Base-by-base conservation (phyloP, 2,329 filamentous ascomycete genomes). In the Ophiognomonia clavigignenti-juglandacearum region DNA sequence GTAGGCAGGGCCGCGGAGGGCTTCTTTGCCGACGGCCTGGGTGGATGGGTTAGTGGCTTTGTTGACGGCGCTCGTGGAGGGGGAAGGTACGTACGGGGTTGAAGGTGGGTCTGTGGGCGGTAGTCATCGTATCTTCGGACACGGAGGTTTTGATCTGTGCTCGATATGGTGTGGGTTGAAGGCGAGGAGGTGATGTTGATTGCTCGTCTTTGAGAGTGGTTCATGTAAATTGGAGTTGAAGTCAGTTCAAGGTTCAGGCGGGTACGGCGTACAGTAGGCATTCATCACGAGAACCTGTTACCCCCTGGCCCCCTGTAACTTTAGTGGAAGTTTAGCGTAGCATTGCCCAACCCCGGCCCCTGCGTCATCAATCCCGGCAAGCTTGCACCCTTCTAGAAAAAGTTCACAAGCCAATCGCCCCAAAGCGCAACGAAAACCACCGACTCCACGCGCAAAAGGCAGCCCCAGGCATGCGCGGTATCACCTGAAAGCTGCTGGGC, bases 1-100 rank as follows among this genome's bases (percentile, higher is more conserved):
- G 73, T 96, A 97, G 58, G 90, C 92, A 41, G 89, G 88, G 39
- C 93, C 93, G 60, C 90, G 86, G 51, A 90, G 85, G 60, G 91
- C 89, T 69, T 98, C 93, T 75, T 96, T 96, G 64, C 93, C 93
- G 64, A 85, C 83, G 35, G 92, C 91, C 86, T 54, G 47, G 52
- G 53, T n/a, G n/a, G 53, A 19, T 34, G 53, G 68, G 66, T 62
- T 20, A 40, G 45, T 14, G 39, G n/a, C n/a, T n/a, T n/a, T 32
- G 22, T 34, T 10, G 11, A 22, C 23, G 26, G n/a, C n/a, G n/a
- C n/a, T 43, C 36, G 27, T 18, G n/a, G 13, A 38, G 26, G n/a
- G 2, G 6, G 19, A 42, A 3, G 23, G 43, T 24, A 55, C 75
- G 55, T 78, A 91, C 88, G 55, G 93, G 93, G 66, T 98, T 93